Percentiles rank a stretch among this genome's conserved stretches.
phyloP scores from a whole-genome alignment of 2,329 filamentous ascomycete species.

The Aspergillus luchuensis region DNA sequence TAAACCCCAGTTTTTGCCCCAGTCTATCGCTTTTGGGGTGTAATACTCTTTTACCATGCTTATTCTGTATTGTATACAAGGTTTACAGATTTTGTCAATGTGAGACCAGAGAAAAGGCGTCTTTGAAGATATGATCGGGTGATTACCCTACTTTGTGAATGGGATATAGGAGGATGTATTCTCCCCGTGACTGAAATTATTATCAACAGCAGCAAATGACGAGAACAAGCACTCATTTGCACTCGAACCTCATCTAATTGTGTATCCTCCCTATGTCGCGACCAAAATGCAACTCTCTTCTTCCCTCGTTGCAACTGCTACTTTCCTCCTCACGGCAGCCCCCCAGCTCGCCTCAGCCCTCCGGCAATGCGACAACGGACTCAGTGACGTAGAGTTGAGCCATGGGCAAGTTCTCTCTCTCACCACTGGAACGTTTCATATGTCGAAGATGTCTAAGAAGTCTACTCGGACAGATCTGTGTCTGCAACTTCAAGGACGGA shows the following conservation, averaged over 20 bases:
- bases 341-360: not conserved
- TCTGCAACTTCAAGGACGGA: not conserved
- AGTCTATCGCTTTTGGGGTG: too few species aligned
- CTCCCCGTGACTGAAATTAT: too few species aligned
- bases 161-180: too few species aligned
- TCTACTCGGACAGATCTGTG: not conserved
- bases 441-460: not conserved
- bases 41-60: too few species aligned
- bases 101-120: too few species aligned
- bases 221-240: conserved; percentile 23
- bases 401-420: not conserved
- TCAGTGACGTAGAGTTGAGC: not conserved
- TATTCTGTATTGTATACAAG: too few species aligned
- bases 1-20: too few species aligned
- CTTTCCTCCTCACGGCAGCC: not conserved
- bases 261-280: too few species aligned
- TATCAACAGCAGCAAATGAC: conserved; percentile 23
- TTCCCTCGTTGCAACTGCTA: not conserved
- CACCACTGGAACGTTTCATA: too few species aligned
- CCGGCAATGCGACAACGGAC: not conserved
- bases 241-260: too few species aligned
- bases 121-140: too few species aligned
- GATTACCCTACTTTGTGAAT: fast-evolving
- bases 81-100: too few species aligned
- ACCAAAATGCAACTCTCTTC: not conserved